Evolutionary conservation across 805 yeast genomes (phyloP), one percentile per base, ranked within the genome.

Genomic region (Barnettozyma sp.): DNA sequence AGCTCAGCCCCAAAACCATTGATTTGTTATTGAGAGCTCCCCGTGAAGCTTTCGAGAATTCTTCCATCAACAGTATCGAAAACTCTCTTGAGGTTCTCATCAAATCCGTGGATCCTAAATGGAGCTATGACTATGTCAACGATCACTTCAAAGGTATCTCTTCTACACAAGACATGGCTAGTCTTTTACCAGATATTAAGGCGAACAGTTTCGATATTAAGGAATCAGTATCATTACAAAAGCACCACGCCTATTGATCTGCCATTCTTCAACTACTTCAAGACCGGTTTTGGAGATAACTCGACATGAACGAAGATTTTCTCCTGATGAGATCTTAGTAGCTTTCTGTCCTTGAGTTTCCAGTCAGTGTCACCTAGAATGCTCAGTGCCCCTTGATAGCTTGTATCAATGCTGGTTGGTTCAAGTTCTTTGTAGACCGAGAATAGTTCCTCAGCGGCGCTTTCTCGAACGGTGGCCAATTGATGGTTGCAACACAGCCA

Each of bases 361-460:
- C 53, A 48, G 15, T 50, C 50, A 13, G 36, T 39, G 8, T 41
- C 31, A 3, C 34, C 30, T 13, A 51, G 36, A 1, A 39, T 9
- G 6, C 33, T 14, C 26, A 47, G 13, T 6, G 46, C 50, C 8
- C 34, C 34, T 9, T 26, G 33, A 20, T 49, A 39, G 5, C 52
- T 58, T 11, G 56, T 50, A 18, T 55, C 48, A n/a, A n/a, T n/a
- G n/a, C n/a, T n/a, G n/a, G n/a, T n/a, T 22, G 60, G 63, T 22
- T 50, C 51, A 26, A 22, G 34, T 33, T 62, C 66, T 24, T 48
- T 56, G 26, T 50, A 48, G 5, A 59, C 44, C 35, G 63, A 70
- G 40, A 57, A 70, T 7, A 73, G 35, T 19, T 61, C 63, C 32
- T 70, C 73, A 10, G 68, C 58, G 0, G 72, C 66, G 35, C 59